Base-by-base conservation (phyloP, 257 asterid species). In the Capsicum baccatum region DNA sequence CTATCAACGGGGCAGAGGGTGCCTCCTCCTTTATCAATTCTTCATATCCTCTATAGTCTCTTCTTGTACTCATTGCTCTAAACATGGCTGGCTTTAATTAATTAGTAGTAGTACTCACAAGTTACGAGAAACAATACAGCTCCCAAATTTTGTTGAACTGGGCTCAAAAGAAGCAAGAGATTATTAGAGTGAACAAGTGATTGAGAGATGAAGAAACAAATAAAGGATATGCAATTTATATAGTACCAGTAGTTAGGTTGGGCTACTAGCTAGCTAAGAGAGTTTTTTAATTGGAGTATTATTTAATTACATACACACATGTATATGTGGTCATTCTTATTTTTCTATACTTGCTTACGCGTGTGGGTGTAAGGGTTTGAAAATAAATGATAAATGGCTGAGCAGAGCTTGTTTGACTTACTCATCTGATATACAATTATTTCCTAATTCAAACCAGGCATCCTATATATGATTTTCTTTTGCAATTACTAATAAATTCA, bases 41-140 rank as follows among this genome's bases (percentile, higher is more conserved):
- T 63, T 89, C 94, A 73, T 92, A 94, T 0, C 92, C 92, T 17
- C 81, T 52, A 33, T 63, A 83, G 80, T 85, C 74, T 52, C 86
- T 86, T 85, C 93, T 80, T 50, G 86, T 88, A 86, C 95, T 94
- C 83, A 91, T 35, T 56, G 94, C 93, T 89, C 97, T 92, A 73
- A 94, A 88, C 97, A 92, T 92, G 79, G 80, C 2, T 66, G 10
- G 12, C 64, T 70, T 69, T 9, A 8, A 8, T 44, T 66, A 14
- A 21, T 1, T 8, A 35, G 2, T 33, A 35, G 2, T 33, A 17
- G 14, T 67, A 13, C 16, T 9, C 1, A 6, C 55, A 16, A 39
- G 39, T 60, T 17, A 39, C 15, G 5, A 79, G 21, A 62, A 16
- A 39, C 10, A 80, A 56, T 6, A 37, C 17, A 58, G 6, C n/a